A percentile compares a stretch with the other conserved stretches of the same genome.
phyloP scores from a whole-genome alignment of 192 early-diverging fungal species.

The Gonapodya prolifera region DNA sequence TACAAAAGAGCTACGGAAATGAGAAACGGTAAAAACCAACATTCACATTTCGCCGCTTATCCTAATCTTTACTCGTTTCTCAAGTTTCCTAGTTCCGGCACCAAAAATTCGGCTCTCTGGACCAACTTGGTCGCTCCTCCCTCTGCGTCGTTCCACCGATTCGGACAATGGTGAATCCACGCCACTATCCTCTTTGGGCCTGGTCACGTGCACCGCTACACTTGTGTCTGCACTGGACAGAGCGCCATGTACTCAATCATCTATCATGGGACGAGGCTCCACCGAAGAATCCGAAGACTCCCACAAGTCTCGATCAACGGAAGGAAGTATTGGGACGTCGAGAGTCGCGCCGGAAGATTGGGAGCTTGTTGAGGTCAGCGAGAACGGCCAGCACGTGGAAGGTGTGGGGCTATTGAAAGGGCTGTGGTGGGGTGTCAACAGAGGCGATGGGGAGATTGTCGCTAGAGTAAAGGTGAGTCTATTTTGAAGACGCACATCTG shows the following conservation, averaged over 20 bases:
- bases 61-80: background rate
- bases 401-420: background rate
- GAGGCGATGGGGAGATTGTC: background rate
- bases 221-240: too few species aligned
- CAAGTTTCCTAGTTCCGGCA: background rate
- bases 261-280: too few species aligned
- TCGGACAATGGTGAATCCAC: too few species aligned
- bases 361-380: background rate
- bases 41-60: background rate
- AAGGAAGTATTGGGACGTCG: too few species aligned
- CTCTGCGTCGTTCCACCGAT: background rate
- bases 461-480: background rate
- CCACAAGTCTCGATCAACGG: too few species aligned
- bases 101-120: background rate
- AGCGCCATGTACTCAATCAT: too few species aligned
- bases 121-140: background rate
- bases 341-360: too few species aligned
- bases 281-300: too few species aligned
- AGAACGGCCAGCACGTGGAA: background rate
- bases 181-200: too few species aligned
- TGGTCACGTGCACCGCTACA: background rate
- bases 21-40: background rate
- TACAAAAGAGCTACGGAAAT: background rate
- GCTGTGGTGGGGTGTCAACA: background rate
- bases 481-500: too few species aligned